Evolutionary conservation across 495 filamentous ascomycete species (phyloP).

Genomic region (Aspergillus coremiiformis): DNA sequence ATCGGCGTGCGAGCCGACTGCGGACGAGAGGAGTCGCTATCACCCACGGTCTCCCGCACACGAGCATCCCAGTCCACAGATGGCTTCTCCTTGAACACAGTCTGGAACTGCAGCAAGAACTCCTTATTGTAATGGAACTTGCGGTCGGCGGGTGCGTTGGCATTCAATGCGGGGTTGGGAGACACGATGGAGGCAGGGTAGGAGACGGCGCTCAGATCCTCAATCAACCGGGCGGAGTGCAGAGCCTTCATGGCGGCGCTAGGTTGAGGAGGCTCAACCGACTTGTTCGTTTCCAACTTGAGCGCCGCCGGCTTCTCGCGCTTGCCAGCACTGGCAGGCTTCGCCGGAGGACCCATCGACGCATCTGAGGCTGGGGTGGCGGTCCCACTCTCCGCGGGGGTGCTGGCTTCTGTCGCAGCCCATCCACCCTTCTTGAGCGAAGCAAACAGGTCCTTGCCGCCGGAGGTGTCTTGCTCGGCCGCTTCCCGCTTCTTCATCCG

Average conservation of each 20-base stretch:
- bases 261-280: constrained; percentile 80
- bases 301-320: constrained; percentile 66
- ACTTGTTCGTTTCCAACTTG: constrained; percentile 74
- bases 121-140: constrained; percentile 93
- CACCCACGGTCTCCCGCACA: constrained; percentile 78
- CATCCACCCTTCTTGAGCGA: constrained; percentile 49
- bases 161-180: constrained; percentile 84
- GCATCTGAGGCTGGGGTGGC: constrained; percentile 50
- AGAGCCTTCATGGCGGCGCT: constrained; percentile 88
- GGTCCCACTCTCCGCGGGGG: constrained; percentile 48
- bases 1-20: constrained; percentile 63
- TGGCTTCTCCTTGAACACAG: constrained; percentile 90
- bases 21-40: constrained; percentile 61
- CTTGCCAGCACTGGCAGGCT: constrained; percentile 47
- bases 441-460: constrained; percentile 44
- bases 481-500: constrained; percentile 41
- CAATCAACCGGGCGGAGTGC: constrained; percentile 76
- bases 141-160: constrained; percentile 59
- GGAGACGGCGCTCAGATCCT: constrained; percentile 54
- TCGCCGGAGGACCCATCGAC: constrained; percentile 48
- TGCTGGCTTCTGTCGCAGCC: constrained; percentile 40
- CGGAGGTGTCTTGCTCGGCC: constrained; percentile 29
- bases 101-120: constrained; percentile 96
- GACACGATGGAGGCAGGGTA: constrained; percentile 79
- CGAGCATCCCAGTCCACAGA: constrained; percentile 82